Evolutionary conservation across 352 stramenopile species (phyloP).

Genomic region (Phytopythium oedochilum): DNA sequence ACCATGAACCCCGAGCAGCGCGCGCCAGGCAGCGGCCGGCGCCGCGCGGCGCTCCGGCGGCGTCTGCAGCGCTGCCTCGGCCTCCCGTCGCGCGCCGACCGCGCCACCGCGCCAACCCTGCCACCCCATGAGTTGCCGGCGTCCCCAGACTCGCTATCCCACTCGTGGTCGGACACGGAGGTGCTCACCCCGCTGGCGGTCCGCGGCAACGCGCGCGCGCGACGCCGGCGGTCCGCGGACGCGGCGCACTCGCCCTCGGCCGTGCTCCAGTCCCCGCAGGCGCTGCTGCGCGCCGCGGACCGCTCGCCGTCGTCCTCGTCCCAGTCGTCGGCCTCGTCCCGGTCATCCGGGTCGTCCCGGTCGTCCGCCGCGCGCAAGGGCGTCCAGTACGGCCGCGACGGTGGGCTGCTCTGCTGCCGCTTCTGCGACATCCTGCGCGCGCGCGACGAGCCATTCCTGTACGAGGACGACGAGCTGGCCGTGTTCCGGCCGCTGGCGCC

Average conservation of each 20-base stretch:
- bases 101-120: too few species aligned
- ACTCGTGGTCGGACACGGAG: constrained; percentile 43
- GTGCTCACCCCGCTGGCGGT: constrained; percentile 20
- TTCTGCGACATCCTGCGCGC: constrained; percentile 82
- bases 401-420: constrained; percentile 61
- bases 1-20: not conserved
- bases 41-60: constrained; percentile 16
- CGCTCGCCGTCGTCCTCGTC: constrained; percentile 12
- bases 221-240: constrained; percentile 9
- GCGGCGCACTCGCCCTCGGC: constrained; percentile 13
- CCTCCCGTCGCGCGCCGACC: not conserved
- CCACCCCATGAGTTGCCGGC: too few species aligned
- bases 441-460: constrained; percentile 65
- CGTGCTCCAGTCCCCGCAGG: constrained; percentile 14
- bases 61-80: constrained; percentile 20
- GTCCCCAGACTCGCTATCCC: constrained; percentile 10
- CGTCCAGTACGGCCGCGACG: constrained; percentile 63
- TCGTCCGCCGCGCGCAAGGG: constrained; percentile 63
- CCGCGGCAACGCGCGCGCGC: not conserved
- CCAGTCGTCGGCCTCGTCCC: constrained; percentile 20
- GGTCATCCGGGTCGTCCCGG: too few species aligned
- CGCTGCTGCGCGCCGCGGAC: not conserved
- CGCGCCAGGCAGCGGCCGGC: not conserved
- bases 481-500: constrained; percentile 74
- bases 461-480: constrained; percentile 71